Evolutionary conservation across 1,284 basidiomycete species (phyloP).

Genomic region (Ceratobasidium sp.): DNA sequence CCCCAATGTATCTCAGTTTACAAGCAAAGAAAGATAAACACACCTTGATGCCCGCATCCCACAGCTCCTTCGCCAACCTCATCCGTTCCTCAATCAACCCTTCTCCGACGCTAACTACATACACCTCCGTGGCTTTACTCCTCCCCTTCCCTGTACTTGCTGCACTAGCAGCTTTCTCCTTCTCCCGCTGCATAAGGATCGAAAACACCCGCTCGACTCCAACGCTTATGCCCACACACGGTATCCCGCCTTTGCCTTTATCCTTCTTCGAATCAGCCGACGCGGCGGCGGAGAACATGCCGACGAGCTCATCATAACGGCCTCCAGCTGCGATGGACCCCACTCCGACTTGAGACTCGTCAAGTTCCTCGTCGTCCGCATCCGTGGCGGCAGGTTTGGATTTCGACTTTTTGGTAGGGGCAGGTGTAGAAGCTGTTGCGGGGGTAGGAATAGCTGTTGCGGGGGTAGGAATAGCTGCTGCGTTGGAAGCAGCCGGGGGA

Average conservation of each 20-base stretch:
- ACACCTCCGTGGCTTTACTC: conserved; percentile 94
- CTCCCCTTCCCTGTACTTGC: conserved; percentile 60
- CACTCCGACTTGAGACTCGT: conserved; percentile 93
- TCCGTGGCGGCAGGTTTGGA: conserved; percentile 56
- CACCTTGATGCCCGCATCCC: conserved; percentile 91
- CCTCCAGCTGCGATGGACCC: conserved; percentile 98
- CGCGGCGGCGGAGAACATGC: conserved; percentile 87
- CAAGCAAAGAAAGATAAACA: conserved; percentile 44
- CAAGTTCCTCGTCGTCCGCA: conserved; percentile 84
- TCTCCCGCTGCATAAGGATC: conserved; percentile 88
- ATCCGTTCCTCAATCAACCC: conserved; percentile 90
- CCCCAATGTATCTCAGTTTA: neutral
- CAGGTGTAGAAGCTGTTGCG: conserved; percentile 61
- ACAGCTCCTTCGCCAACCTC: conserved; percentile 80
- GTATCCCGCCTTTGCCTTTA: conserved; percentile 69
- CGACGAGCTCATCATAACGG: conserved; percentile 96
- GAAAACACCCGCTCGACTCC: conserved; percentile 97
- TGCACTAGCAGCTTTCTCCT: conserved; percentile 64
- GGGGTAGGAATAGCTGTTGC: conserved; percentile 55
- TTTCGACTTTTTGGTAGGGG: conserved; percentile 56
- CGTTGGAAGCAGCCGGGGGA: conserved; percentile 77
- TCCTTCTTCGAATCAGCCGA: conserved; percentile 68
- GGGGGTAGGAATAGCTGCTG: conserved; percentile 60
- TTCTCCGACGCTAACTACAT: conserved; percentile 92
- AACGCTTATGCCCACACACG: conserved; percentile 94